phyloP scores from a whole-genome alignment of 495 filamentous ascomycete genomes.

The Penicillium chermesinum region DNA sequence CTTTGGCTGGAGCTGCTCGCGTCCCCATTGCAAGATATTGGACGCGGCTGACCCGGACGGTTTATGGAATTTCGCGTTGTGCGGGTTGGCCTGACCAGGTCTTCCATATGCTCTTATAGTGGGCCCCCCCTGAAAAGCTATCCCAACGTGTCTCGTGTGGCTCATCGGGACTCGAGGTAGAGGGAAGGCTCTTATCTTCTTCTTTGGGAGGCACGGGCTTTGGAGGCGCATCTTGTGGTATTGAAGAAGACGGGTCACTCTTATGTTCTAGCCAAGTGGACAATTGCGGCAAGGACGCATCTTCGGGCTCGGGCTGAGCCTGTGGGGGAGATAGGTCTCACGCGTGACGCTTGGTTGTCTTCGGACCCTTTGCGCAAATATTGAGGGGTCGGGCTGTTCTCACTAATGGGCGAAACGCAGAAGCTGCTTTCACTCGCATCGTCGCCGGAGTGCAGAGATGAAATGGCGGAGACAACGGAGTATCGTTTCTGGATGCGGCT shows the following conservation, averaged over 20 bases:
- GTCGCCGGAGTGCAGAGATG: constrained; percentile 24
- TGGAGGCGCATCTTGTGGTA: too few species aligned
- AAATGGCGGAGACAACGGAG: constrained; percentile 44
- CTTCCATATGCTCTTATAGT: constrained; percentile 32
- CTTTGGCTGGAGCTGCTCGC: constrained; percentile 29
- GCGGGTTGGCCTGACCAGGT: constrained; percentile 16
- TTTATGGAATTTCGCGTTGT: constrained; percentile 22
- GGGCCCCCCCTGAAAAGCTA: constrained; percentile 46
- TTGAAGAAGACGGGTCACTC: too few species aligned
- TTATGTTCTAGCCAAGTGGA: too few species aligned
- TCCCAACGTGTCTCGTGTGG: constrained; percentile 37
- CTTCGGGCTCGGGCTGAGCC: background rate
- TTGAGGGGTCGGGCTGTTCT: constrained; percentile 10
- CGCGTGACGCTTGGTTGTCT: background rate
- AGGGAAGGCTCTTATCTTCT: background rate
- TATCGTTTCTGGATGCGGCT: constrained; percentile 6
- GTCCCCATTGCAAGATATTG: constrained; percentile 28
- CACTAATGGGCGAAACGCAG: constrained; percentile 45
- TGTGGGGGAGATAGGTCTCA: constrained; percentile 3
- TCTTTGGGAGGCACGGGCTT: background rate
- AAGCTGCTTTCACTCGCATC: constrained; percentile 30
- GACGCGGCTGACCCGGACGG: constrained; percentile 14
- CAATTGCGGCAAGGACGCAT: background rate
- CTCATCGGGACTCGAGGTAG: constrained; percentile 5
- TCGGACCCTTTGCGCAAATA: constrained; percentile 6